Conservation (phyloP, 129 eudicot genomes). For the Centella asiatica region DNA sequence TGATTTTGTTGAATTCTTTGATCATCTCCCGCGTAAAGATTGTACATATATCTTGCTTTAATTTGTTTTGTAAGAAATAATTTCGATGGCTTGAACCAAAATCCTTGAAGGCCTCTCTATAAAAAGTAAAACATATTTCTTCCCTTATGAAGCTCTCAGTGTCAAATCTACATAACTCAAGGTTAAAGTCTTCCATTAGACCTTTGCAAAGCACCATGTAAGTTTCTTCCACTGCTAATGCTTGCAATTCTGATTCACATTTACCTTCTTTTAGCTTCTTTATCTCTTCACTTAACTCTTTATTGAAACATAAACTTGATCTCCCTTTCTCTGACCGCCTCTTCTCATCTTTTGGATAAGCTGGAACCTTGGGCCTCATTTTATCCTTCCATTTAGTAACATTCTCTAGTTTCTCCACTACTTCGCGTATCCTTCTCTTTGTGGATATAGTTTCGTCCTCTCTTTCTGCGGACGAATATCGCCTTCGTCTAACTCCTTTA, state of each 20-base stretch:
- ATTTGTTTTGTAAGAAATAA: conserved; percentile 8
- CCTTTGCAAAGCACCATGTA: conserved; percentile 29
- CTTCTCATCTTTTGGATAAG: background rate
- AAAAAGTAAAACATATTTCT: conserved; percentile 6
- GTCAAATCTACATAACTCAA: conserved; percentile 19
- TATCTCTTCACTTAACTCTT: conserved; percentile 8
- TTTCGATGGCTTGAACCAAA: background rate
- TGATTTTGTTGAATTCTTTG: conserved; percentile 1
- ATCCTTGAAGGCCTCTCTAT: background rate
- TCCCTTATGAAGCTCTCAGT: conserved; percentile 12
- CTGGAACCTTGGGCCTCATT: background rate
- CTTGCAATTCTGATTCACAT: conserved; percentile 17
- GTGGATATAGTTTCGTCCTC: conserved; percentile 9
- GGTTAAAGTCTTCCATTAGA: conserved; percentile 15
- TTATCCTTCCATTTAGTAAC: conserved; percentile 22
- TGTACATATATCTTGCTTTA: conserved; percentile 16
- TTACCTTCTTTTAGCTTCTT: conserved; percentile 20
- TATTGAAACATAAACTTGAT: background rate
- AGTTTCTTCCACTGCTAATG: conserved; percentile 35
- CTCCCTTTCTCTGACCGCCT: background rate
- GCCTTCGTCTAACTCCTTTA: conserved; percentile 13
- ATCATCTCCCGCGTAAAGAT: conserved; percentile 14
- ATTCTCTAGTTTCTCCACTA: conserved; percentile 20
- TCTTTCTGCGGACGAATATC: conserved; percentile 7
- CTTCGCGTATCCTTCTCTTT: conserved; percentile 17